Evolutionary conservation across 495 filamentous ascomycete genomes (phyloP).

Genomic region (Hyaloscypha variabilis): DNA sequence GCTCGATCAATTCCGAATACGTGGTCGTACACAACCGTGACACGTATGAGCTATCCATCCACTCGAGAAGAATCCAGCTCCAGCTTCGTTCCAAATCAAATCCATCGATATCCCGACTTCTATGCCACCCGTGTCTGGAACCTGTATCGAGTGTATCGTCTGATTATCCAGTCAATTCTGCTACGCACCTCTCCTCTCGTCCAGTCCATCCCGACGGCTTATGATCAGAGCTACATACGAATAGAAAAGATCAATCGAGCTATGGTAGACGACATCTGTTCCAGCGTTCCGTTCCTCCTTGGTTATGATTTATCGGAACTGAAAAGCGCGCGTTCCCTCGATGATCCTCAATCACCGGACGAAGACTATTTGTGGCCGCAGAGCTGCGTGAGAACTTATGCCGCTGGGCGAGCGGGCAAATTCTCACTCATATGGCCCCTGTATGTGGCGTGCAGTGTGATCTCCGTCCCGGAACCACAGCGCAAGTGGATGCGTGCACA

Average conservation of each 20-base stretch:
- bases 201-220: not conserved
- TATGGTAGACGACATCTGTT: conserved; percentile 18
- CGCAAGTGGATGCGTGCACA: conserved; percentile 17
- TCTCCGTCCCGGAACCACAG: not conserved
- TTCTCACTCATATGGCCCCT: conserved; percentile 24
- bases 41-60: not conserved
- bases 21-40: conserved; percentile 11
- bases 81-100: conserved; percentile 2
- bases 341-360: not conserved
- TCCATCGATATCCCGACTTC: conserved; percentile 15
- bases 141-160: conserved; percentile 19
- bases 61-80: not conserved
- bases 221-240: not conserved
- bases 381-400: not conserved
- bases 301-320: conserved; percentile 9
- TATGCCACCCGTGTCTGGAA: conserved; percentile 20
- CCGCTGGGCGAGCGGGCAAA: not conserved
- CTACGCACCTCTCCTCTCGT: not conserved
- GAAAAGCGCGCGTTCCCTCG: not conserved
- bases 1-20: not conserved
- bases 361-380: conserved; percentile 5
- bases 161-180: conserved; percentile 22
- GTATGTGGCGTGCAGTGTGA: conserved; percentile 5
- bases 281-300: conserved; percentile 19
- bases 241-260: conserved; percentile 6